A percentile compares a stretch with the other conserved stretches of the same genome.
These are phyloP conservation scores for Boletus rubescentipes DNA, from an alignment of 768 basidiomycete species.

Conservation along the genomic window DNA sequence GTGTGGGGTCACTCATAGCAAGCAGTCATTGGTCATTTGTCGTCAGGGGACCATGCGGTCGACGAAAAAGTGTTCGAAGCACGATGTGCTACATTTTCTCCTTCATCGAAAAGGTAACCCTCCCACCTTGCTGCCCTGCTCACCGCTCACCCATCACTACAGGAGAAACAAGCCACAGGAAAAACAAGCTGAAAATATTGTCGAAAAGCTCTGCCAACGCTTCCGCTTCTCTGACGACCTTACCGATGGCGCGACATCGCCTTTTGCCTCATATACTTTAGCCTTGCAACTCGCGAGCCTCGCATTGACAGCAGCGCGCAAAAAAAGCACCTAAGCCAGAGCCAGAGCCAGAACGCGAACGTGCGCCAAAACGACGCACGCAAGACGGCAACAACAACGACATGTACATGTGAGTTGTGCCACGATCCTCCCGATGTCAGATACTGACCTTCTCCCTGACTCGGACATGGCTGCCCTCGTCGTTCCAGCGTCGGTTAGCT, in stretches of 20 bases:
- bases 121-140: too few species aligned
- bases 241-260: slow-evolving; percentile 98
- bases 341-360: not conserved
- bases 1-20: too few species aligned
- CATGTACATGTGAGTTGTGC: too few species aligned
- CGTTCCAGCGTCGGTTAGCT: slow-evolving; percentile 36
- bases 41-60: slow-evolving; percentile 86
- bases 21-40: slow-evolving; percentile 87
- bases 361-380: slow-evolving; percentile 6
- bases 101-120: slow-evolving; percentile 88
- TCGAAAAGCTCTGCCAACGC: slow-evolving; percentile 96
- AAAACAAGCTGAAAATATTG: slow-evolving; percentile 96
- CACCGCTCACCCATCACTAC: not conserved
- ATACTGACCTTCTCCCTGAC: not conserved
- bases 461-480: slow-evolving; percentile 36
- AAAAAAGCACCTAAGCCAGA: slow-evolving; percentile 30
- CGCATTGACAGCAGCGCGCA: slow-evolving; percentile 33
- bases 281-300: not conserved
- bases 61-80: slow-evolving; percentile 86
- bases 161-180: slow-evolving; percentile 97
- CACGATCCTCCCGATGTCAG: too few species aligned
- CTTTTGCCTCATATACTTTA: slow-evolving; percentile 89
- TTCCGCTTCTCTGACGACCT: slow-evolving; percentile 87
- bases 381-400: slow-evolving; percentile 22
- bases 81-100: slow-evolving; percentile 95